These are phyloP conservation scores for Kodamaea fukazawae DNA, from an alignment of 805 yeast species.

Conservation along the genomic window DNA sequence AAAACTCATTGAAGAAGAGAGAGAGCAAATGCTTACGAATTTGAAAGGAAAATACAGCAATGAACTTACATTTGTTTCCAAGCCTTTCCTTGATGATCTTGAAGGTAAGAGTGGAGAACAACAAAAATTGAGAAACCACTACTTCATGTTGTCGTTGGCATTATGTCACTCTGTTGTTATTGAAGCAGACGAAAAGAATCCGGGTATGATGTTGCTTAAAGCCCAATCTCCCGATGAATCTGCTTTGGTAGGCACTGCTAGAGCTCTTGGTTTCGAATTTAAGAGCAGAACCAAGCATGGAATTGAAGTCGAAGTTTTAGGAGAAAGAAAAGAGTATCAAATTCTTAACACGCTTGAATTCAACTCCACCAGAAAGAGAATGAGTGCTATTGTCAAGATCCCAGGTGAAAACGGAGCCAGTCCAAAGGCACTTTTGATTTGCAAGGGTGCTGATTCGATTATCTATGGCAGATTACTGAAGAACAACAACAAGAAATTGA, in stretches of 20 bases:
- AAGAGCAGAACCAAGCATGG: constrained; percentile 67
- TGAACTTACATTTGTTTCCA: constrained; percentile 68
- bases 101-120: constrained; percentile 46
- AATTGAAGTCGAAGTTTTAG: constrained; percentile 64
- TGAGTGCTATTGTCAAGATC: constrained; percentile 76
- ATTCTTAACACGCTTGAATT: constrained; percentile 70
- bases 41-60: constrained; percentile 53
- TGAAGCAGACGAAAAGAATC: constrained; percentile 61
- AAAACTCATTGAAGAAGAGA: constrained; percentile 41
- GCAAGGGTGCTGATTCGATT: constrained; percentile 85
- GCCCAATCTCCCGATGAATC: constrained; percentile 90
- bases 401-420: constrained; percentile 38
- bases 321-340: constrained; percentile 67
- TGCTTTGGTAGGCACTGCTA: constrained; percentile 77
- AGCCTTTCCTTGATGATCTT: constrained; percentile 62
- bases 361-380: constrained; percentile 82
- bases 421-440: constrained; percentile 59
- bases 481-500: constrained; percentile 43
- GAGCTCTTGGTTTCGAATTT: constrained; percentile 72
- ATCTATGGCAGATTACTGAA: constrained; percentile 62
- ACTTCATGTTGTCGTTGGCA: constrained; percentile 73
- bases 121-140: constrained; percentile 62
- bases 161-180: constrained; percentile 76
- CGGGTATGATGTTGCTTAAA: constrained; percentile 54
- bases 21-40: constrained; percentile 44